Base-by-base conservation (phyloP, 1,139 yeast genomes). In the Trichomonascaceae sp. region DNA sequence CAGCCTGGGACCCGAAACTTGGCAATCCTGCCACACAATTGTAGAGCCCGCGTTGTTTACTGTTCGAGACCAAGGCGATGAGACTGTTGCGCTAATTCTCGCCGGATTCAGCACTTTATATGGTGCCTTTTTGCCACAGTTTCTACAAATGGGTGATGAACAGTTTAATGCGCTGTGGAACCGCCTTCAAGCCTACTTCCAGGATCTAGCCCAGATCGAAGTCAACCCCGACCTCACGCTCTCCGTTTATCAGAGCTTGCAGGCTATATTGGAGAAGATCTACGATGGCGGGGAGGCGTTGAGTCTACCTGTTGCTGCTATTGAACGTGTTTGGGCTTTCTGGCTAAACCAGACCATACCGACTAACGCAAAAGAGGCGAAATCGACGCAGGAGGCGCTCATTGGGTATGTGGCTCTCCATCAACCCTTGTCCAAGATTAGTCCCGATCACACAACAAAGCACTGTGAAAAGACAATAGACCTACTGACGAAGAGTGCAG, bases 41-140 rank as follows among this genome's bases (percentile, higher is more conserved):
- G 59, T 60, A 3, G 39, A 59, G n/a, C 56, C 57, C n/a, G 44
- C 46, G 1, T 46, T 60, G 16, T 47, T 59, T 54, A 39, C 39
- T 16, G 47, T 52, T 4, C 43, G 46, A 5, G 31, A 20, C n/a
- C 17, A 72, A 34, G 64, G 75, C 66, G 58, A 68, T 23, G 80
- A 71, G 33, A 74, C 84, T 28, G 60, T 74, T 39, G 58, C 65
- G 3, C 62, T 76, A 40, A 65, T 75, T 5, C 59, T 76, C 4
- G 64, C 65, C n/a, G 87, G 87, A 0, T 48, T 76, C 27, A 67
- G 73, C 13, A 64, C 66, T 16, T 50, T 77, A 5, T 74, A 64
- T 43, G 54, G 60, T 8, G 64, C 62, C 28, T 73, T 66, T 47
- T 50, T 71, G 48, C 42, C 49, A 35, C 47, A 52, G 14, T 59